phyloP scores from a whole-genome alignment of 352 stramenopile species.

The Phytopythium litorale region DNA sequence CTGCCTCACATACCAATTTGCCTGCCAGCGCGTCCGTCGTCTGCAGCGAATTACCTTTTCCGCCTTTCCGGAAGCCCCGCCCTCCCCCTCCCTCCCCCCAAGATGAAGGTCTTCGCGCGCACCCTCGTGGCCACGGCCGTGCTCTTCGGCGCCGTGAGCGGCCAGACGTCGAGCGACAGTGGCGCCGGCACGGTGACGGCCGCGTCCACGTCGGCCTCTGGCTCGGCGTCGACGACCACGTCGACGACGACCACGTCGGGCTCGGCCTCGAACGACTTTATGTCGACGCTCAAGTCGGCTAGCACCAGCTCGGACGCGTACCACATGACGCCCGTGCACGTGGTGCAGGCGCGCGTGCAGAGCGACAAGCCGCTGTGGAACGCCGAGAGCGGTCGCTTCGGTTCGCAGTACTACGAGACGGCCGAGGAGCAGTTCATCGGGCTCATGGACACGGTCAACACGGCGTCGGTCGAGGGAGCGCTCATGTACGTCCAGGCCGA shows the following conservation, averaged over 20 bases:
- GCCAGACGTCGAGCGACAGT: slow-evolving; percentile 18
- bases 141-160: slow-evolving; percentile 11
- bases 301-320: slow-evolving; percentile 28
- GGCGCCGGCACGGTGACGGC: slow-evolving; percentile 27
- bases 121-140: slow-evolving; percentile 19
- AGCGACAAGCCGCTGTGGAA: slow-evolving; percentile 62
- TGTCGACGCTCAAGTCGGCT: slow-evolving; percentile 20
- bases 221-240: slow-evolving; percentile 9
- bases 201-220: slow-evolving; percentile 9
- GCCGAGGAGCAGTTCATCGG: slow-evolving; percentile 50
- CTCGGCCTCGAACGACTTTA: slow-evolving; percentile 31
- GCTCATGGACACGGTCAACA: slow-evolving; percentile 81
- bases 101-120: slow-evolving; percentile 32
- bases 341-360: slow-evolving; percentile 71
- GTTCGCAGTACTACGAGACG: slow-evolving; percentile 53
- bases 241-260: slow-evolving; percentile 15
- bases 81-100: not conserved
- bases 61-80: not conserved
- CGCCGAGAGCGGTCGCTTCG: slow-evolving; percentile 44
- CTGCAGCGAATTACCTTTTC: slow-evolving; percentile 24
- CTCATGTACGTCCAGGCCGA: slow-evolving; percentile 89
- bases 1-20: slow-evolving; percentile 33
- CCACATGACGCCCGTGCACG: slow-evolving; percentile 72
- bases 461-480: slow-evolving; percentile 69
- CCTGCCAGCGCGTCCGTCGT: slow-evolving; percentile 20